Base-by-base conservation (phyloP, 768 basidiomycete species). In the Tricholoma flavovirens region DNA sequence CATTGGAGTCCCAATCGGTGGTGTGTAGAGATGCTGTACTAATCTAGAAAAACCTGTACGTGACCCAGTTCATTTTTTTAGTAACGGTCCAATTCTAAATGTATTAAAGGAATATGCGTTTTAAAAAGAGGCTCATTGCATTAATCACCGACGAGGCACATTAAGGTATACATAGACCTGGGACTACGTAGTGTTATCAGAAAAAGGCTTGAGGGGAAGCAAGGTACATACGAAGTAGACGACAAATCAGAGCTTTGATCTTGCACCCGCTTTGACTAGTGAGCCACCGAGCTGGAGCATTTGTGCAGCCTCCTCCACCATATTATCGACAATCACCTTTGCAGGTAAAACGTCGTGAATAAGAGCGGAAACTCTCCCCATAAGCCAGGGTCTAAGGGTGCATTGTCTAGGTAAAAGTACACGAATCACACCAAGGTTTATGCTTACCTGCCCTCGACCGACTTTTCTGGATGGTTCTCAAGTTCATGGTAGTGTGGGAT, bases 261-360 rank as follows among this genome's bases (percentile, higher is more conserved):
- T 81, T 17, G 69, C 56, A 43, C 56, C 67, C 21, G 69, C 64
- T 60, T 73, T 73, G 17, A 77, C 72, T 52, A 70, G 57, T 29
- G 69, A 63, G 9, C 67, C 73, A 53, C 75, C 75, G 40, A 61
- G 60, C 49, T 73, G 60, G 24, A 80, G 51, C 55, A 73, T 64
- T 15, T 62, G 60, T 9, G 69, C 72, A 17, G 76, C 78, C 8
- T 77, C 69, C 11, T 66, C 61, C 5, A 80, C 72, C 92, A 95
- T 94, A 57, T 79, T 77, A 26, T 93, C 90, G 49, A 93, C 77
- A 61, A 95, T 95, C 50, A 77, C 76, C 73, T 92, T 83, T 6
- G 93, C 94, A 5, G 94, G 90, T 10, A 84, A 77, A 32, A 96
- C 70, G 1, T 94, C 89, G 55, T 87, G 65, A 56, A 90, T 84